Evolutionary conservation across 805 yeast species (phyloP), one percentile per base, ranked within the genome.

Genomic region (Priceomyces medius): DNA sequence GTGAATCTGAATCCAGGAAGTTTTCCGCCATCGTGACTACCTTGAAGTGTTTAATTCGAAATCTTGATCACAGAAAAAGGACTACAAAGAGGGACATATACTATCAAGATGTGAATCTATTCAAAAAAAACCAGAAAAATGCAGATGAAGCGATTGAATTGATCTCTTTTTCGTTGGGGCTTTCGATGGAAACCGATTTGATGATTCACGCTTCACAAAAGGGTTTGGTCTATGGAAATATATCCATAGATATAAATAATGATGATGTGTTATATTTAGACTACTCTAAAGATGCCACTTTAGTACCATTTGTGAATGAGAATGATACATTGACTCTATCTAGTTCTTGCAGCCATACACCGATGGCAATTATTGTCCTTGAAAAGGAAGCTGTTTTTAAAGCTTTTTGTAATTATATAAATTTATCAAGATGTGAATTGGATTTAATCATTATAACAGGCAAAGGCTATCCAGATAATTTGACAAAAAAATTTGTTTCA

Each of bases 391-490:
- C 75, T 2, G 60, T 68, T 1, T 65, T 67, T 48, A 59, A 58
- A 35, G 62, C 69, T 1, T 55, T 63, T 42, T 55, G 64, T 45
- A 42, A 50, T n/a, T 48, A 46, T 34, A 19, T 58, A 3, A 46
- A 45, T 20, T 27, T 17, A 0, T 10, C 17, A n/a, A n/a, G 32
- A 6, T 31, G 16, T 13, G 23, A 14, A 21, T 43, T 44, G 19
- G 41, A 44, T 24, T 43, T 49, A 7, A 20, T 61, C 2, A 42
- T 77, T 0, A 56, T 84, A 7, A 82, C 88, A 0, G 88, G 85
- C 0, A 79, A 77, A 53, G 89, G 89, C 3, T 81, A 68, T 50
- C 88, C 89, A 0, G 89, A 83, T 54, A 51, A 65, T 9, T 57
- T 74, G 4, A 81, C 88, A 0, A 64, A 71, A 36, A 47, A 53